Evolutionary conservation across 108 stramenopile species (phyloP), one percentile per base, ranked within the genome.

Genomic region (Parietichytrium sp.): DNA sequence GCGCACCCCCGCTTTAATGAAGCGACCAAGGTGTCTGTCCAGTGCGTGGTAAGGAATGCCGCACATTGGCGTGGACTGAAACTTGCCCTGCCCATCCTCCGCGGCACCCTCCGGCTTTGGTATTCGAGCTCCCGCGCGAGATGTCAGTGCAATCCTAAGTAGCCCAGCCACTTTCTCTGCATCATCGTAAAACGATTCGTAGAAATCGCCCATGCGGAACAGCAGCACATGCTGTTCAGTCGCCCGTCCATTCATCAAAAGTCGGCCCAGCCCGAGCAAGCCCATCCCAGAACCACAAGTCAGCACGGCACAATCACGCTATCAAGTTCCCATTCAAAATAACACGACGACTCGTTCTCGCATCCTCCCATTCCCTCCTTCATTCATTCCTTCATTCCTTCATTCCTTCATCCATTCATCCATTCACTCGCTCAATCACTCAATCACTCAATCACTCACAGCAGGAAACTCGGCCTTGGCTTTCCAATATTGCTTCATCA

Each of bases 141-240:
- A n/a, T n/a, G n/a, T n/a, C n/a, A 72, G 33, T 8, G 61, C 45
- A 2, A 72, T 72, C 20, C 45, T 16, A n/a, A 72, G 20, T 15
- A 72, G 33, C 6, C 45, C 61, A 1, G 61, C 18, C 10, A 72
- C 61, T 6, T n/a, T 72, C 33, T 72, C 45, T n/a, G 61, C 61
- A 42, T 72, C 61, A 0, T 72, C 61, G 42, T 45, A 72, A 2
- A 72, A 72, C 38, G 38, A 72, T 27, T 72, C 61, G 61, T 72
- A 72, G 20, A 72, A 72, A 20, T 72, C 61, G 61, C 61, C 61
- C 61, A 72, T 72, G 61, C 61, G 61, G 20, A 72, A 72, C 0
- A 72, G 3, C 23, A 72, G 36, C 13, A 72, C 6, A 25, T 72
- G 61, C 38, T 72, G 38, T 20, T 33, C 38, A 0, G 45, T 33